Base-by-base conservation (phyloP, 345 rosid species). In the Populus deltoides region DNA sequence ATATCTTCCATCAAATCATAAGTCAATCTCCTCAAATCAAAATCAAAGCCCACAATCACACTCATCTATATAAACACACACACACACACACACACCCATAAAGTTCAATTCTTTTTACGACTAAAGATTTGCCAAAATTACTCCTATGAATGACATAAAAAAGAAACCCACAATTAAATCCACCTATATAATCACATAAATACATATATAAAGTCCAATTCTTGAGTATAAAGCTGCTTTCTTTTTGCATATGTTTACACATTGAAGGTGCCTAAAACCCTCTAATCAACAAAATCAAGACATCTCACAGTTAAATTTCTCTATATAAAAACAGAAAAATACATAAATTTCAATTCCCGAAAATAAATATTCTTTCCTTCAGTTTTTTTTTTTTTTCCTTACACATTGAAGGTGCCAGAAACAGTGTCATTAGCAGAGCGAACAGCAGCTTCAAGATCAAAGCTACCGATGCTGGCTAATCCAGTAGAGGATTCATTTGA, bases 341-440 rank as follows among this genome's bases (percentile, higher is more conserved):
- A 57, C 63, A 24, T 22, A 57, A n/a, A 57, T 11, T 57, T 57
- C 27, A 57, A 57, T 10, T n/a, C 8, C 10, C 12, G 10, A 61
- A 66, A 41, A 47, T 27, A 27, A 36, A 66, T 35, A 43, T 8
- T 59, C 29, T 22, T 9, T 59, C 63, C n/a, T 57, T 8, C 6
- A 22, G 39, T 8, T 33, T 13, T 27, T 9, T 33, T 13, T 27
- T 9, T 45, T 18, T n/a, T 35, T 4, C 36, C 68, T 78, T 79
- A 82, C 85, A 82, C 85, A 35, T 68, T 78, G 79, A 82, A 71
- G 85, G 85, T 82, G 25, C 79, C 79, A 33, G 82, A 36, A 66
- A 82, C 79, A 18, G 82, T 65, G 53, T 78, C 79, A 70, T 78
- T 82, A 1, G 85, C 82, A 27, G 82, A 75, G 25, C 79, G 85